Evolutionary conservation across 345 rosid genomes (phyloP), one percentile per base, ranked within the genome.

Genomic region (Populus pruinosa): DNA sequence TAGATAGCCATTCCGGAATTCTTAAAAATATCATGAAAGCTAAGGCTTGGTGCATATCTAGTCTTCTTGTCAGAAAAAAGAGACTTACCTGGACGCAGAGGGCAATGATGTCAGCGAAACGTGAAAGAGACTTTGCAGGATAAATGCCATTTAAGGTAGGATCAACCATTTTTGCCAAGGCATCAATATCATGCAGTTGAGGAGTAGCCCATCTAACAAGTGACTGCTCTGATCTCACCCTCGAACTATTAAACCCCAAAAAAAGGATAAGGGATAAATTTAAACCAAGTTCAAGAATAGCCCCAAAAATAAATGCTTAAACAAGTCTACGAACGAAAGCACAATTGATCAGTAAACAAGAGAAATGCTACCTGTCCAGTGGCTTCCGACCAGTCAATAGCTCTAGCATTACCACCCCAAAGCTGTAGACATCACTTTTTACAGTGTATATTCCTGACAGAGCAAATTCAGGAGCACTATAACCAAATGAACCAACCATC

Each of bases 151-250:
- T 94, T 47, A 96, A 82, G 49, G 90, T 76, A 74, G 97, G 93
- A 89, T 94, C 99, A 38, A 94, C 99, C 99, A 96, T 96, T 87
- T 92, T 96, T 4, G 98, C 90, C 86, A 96, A 84, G 2, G 98
- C 94, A 80, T 96, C 98, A 71, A 96, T 96, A 78, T 96, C 99
- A 61, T 96, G 98, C 72, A 96, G 90, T 78, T 96, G 99, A 33
- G 98, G 99, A 80, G 95, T 89, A 18, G 99, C 98, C 99, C 99
- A 96, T 90, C 98, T 89, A 72, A 96, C 98, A 43, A 96, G 92
- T 39, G 99, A 96, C 73, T 94, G 99, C 84, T 96, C 99, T 64
- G 94, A 81, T 85, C 99, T 90, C 14, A 82, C 79, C 85, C 99
- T 92, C 38, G 96, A 93, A 89, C 99, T 96, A 70, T 47, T 8